Evolutionary conservation across 306 rosid species (phyloP).

Genomic region (Rubus parviflorus): DNA sequence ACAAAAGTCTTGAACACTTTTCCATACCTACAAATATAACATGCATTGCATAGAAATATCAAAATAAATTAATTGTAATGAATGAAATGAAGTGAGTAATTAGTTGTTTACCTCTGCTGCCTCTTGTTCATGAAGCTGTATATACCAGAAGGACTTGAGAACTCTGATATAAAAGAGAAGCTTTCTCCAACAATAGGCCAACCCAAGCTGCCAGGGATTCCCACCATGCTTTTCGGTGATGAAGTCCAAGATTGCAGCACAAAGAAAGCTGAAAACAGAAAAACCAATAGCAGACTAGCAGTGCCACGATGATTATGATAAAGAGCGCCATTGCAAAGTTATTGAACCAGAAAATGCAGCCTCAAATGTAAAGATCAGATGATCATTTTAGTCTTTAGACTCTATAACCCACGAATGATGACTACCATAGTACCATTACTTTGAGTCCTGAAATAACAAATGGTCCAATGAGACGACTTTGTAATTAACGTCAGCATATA

Average conservation of each 20-base stretch:
- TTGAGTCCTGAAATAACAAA: neutral
- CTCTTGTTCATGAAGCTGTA: conserved; percentile 76
- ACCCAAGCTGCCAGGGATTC: conserved; percentile 78
- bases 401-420: neutral
- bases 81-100: neutral
- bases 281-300: conserved; percentile 30
- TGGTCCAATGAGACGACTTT: neutral
- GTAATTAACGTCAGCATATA: neutral
- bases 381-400: neutral
- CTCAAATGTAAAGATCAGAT: neutral
- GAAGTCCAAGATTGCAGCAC: conserved; percentile 46
- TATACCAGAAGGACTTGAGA: conserved; percentile 77
- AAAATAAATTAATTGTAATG: neutral
- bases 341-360: neutral
- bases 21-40: conserved; percentile 53
- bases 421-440: neutral
- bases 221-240: conserved; percentile 65
- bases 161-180: conserved; percentile 64
- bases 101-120: conserved; percentile 59
- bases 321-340: conserved; percentile 42
- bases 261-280: conserved; percentile 35
- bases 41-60: neutral
- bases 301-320: conserved; percentile 25
- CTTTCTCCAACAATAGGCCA: conserved; percentile 88
- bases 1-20: conserved; percentile 81